Conservation (phyloP, 345 rosid genomes). For the Aquilaria yunnanensis region DNA sequence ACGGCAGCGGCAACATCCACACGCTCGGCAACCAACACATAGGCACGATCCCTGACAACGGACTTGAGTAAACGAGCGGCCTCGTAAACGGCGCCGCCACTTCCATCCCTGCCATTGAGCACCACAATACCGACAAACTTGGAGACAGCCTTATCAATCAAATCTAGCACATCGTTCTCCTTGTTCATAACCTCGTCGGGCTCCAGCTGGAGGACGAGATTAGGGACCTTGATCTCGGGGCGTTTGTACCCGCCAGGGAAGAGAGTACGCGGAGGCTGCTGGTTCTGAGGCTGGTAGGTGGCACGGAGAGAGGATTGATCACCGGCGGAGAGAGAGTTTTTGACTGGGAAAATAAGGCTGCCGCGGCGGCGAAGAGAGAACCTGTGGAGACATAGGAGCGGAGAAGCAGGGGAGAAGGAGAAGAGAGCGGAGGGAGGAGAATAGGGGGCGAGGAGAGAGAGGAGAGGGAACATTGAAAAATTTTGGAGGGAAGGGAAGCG, state of each 20-base stretch:
- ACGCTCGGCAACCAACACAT: conserved; percentile 70
- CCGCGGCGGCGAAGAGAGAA: conserved; percentile 13
- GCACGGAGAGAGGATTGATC: conserved; percentile 17
- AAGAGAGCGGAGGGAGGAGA: conserved; percentile 14
- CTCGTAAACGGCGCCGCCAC: conserved; percentile 67
- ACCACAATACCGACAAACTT: conserved; percentile 70
- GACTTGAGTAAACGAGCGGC: conserved; percentile 87
- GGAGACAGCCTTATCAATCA: conserved; percentile 64
- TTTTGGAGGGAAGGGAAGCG: background rate
- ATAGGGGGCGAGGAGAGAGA: conserved; percentile 18
- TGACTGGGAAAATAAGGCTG: conserved; percentile 21
- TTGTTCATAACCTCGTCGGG: conserved; percentile 48
- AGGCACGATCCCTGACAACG: conserved; percentile 72
- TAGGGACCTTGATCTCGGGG: conserved; percentile 72
- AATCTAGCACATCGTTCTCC: conserved; percentile 39
- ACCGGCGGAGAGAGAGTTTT: conserved; percentile 31
- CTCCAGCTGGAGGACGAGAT: conserved; percentile 56
- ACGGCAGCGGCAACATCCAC: conserved; percentile 88
- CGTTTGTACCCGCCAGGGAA: conserved; percentile 95
- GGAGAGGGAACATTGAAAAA: conserved; percentile 35
- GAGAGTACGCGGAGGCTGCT: conserved; percentile 52
- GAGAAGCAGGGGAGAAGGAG: conserved; percentile 13
- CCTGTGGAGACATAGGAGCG: conserved; percentile 23
- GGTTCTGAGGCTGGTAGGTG: conserved; percentile 24
- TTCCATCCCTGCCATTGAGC: conserved; percentile 50